Base-by-base conservation (phyloP, 192 early-diverging fungal species). In the Podila epicladia region DNA sequence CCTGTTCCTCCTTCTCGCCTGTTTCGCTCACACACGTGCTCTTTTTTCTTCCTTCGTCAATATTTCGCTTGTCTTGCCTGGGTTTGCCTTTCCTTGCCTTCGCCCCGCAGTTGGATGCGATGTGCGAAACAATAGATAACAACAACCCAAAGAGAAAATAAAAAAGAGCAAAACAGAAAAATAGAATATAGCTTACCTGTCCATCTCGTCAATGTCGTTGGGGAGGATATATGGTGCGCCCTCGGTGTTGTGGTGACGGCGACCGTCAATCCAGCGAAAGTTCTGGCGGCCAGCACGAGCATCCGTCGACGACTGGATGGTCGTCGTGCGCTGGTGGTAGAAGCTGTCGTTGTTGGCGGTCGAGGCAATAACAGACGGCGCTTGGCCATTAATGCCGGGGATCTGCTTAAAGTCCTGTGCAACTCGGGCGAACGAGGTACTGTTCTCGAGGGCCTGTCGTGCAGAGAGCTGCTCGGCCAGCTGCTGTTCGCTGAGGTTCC, bases 161-260 rank as follows among this genome's bases (percentile, higher is more conserved):
- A 62, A 62, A 24, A 28, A 4, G n/a, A 48, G 48, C 45, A 28
- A 55, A 20, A 71, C 22, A 69, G 31, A 61, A 71, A 45, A 62
- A 31, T 13, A 69, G 57, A 41, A 71, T 12, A 38, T 6, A 15
- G 66, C 17, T 69, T 69, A 80, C 69, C 83, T 82, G 61, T 85
- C 83, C 72, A 82, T 77, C 58, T 85, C 87, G 58, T 74, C 70
- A 67, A 85, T 83, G 37, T 88, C 87, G 49, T 86, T 87, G 0
- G 87, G 87, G 12, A 88, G 69, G n/a, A 83, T 22, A 68, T 88
- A 88, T 28, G 67, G 33, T 3, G 73, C 68, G 20, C 71, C 71
- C 3, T 82, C 63, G 1, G 70, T 70, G 58, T 84, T 82, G 69
- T 85, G 84, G 59, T 71, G 85, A 31, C 82, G 76, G 58, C 85